Evolutionary conservation across 257 asterid genomes (phyloP).

Genomic region (Thymus quinquecostatus): DNA sequence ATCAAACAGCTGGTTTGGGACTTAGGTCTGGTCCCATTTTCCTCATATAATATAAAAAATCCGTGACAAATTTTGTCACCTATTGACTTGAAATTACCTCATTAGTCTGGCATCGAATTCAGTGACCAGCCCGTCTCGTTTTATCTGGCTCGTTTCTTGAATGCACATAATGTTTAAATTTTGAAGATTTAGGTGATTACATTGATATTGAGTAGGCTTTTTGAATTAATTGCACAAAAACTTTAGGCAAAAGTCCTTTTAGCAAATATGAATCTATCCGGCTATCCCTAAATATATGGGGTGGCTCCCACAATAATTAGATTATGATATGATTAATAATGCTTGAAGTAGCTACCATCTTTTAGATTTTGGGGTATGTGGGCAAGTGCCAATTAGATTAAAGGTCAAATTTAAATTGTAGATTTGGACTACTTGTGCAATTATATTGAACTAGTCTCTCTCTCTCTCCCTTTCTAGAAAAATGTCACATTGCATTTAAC

Average conservation of each 20-base stretch:
- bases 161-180: background rate
- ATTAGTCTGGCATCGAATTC: slow-evolving; percentile 28
- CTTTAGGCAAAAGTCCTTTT: slow-evolving; percentile 23
- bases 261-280: slow-evolving; percentile 25
- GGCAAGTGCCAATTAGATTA: slow-evolving; percentile 37
- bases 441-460: background rate
- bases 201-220: slow-evolving; percentile 39
- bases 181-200: slow-evolving; percentile 23
- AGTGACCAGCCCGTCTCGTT: too few species aligned
- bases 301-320: slow-evolving; percentile 45
- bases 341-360: slow-evolving; percentile 6
- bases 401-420: slow-evolving; percentile 22
- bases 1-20: slow-evolving; percentile 30
- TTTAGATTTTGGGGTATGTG: slow-evolving; percentile 26
- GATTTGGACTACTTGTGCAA: slow-evolving; percentile 30
- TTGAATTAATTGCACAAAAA: slow-evolving; percentile 32
- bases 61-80: slow-evolving; percentile 28
- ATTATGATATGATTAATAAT: slow-evolving; percentile 20
- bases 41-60: slow-evolving; percentile 17
- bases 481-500: background rate
- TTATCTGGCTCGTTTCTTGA: too few species aligned
- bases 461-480: slow-evolving; percentile 9
- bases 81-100: slow-evolving; percentile 22
- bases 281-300: background rate
- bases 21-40: slow-evolving; percentile 22